Evolutionary conservation across 2,329 filamentous ascomycete genomes (phyloP).

Genomic region (Teratosphaeria nubilosa): DNA sequence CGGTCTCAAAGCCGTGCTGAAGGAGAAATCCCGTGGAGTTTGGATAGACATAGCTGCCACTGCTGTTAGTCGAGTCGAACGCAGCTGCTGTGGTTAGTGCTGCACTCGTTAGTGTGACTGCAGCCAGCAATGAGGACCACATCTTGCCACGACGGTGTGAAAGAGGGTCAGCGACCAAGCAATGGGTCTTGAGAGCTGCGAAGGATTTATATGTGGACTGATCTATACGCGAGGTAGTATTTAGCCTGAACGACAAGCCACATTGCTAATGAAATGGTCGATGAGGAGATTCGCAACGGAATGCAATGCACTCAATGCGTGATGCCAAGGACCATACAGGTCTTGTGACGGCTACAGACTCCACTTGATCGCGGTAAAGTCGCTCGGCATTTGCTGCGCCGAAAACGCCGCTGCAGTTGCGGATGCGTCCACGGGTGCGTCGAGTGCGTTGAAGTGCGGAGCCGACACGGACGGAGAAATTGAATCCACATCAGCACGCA

Average conservation of each 20-base stretch:
- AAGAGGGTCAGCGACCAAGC: background rate
- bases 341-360: background rate
- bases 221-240: background rate
- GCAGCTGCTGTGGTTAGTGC: background rate
- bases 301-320: background rate
- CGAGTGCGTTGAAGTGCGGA: too few relatives aligned
- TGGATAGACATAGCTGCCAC: conserved; percentile 1
- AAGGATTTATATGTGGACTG: background rate
- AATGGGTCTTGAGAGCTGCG: background rate
- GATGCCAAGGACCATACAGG: background rate
- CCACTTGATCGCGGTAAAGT: background rate
- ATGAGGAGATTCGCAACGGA: background rate
- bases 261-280: background rate
- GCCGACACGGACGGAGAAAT: too few relatives aligned
- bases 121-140: background rate
- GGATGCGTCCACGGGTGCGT: too few relatives aligned
- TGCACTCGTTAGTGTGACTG: background rate
- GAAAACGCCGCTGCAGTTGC: background rate
- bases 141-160: background rate
- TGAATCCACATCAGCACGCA: too few relatives aligned
- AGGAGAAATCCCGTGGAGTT: conserved; percentile 4
- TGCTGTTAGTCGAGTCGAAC: background rate
- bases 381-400: background rate
- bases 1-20: conserved; percentile 30
- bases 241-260: background rate